Percentiles rank a stretch among this genome's conserved stretches.
These are phyloP conservation scores for Pythium folliculosum DNA, from an alignment of 352 stramenopile genomes.

Conservation along the genomic window DNA sequence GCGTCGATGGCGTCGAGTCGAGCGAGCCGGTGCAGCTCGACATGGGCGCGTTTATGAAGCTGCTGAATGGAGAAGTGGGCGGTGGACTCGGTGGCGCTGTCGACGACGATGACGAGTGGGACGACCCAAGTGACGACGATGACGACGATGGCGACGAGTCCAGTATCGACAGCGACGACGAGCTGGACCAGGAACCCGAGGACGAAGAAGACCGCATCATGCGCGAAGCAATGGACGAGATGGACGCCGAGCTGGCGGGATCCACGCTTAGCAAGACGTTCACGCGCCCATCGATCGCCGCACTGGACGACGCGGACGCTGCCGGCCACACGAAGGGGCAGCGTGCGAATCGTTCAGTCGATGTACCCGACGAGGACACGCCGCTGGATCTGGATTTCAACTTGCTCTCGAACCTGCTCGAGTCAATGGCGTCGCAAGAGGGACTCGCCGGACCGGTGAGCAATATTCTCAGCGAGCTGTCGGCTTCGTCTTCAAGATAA, in stretches of 20 bases:
- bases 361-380: slow-evolving; percentile 29
- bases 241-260: slow-evolving; percentile 65
- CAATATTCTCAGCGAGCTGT: slow-evolving; percentile 72
- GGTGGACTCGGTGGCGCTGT: slow-evolving; percentile 25
- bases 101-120: slow-evolving; percentile 19
- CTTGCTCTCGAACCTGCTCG: slow-evolving; percentile 79
- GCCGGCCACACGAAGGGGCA: slow-evolving; percentile 23
- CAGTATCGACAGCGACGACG: slow-evolving; percentile 38
- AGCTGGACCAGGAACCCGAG: slow-evolving; percentile 28
- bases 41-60: slow-evolving; percentile 65
- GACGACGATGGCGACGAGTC: slow-evolving; percentile 31
- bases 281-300: slow-evolving; percentile 1
- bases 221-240: slow-evolving; percentile 67
- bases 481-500: neutral
- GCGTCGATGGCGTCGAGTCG: slow-evolving; percentile 68
- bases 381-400: slow-evolving; percentile 83
- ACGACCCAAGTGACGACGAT: slow-evolving; percentile 26
- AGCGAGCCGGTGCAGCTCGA: slow-evolving; percentile 62
- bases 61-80: slow-evolving; percentile 42
- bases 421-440: slow-evolving; percentile 81
- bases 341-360: neutral
- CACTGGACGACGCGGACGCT: neutral
- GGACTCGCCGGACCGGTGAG: slow-evolving; percentile 67
- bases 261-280: slow-evolving; percentile 70
- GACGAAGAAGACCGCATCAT: slow-evolving; percentile 45